Conservation (phyloP, 2,329 filamentous ascomycete species). For the Talaromyces sp. region DNA sequence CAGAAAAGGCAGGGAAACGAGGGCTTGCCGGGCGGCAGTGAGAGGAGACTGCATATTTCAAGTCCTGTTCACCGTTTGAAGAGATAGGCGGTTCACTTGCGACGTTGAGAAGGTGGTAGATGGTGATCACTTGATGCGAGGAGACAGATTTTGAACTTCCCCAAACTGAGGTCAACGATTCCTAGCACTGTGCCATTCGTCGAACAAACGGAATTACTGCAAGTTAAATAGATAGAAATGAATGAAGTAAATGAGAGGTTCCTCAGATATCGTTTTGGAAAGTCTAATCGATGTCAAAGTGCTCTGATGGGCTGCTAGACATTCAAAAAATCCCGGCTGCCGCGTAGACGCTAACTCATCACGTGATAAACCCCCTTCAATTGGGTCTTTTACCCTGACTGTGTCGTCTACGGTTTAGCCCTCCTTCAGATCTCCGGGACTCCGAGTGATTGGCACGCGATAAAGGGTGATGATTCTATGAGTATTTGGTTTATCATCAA, state of each 20-base stretch:
- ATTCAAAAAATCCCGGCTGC: conserved; percentile 12
- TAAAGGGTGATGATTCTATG: neutral
- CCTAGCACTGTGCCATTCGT: conserved; percentile 3
- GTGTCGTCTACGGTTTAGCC: neutral
- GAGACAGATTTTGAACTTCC: neutral
- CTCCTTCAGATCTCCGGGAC: neutral
- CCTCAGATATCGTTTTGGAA: neutral
- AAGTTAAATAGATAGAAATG: neutral
- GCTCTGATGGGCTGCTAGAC: conserved; percentile 2
- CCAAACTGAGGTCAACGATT: neutral
- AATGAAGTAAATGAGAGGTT: neutral
- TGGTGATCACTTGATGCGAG: neutral
- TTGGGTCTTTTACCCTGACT: neutral
- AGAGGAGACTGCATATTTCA: conserved; percentile 9
- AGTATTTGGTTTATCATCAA: neutral
- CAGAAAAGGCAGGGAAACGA: conserved; percentile 37
- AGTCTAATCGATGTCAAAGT: neutral
- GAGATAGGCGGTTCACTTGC: neutral
- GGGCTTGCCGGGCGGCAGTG: conserved; percentile 32
- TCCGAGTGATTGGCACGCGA: neutral
- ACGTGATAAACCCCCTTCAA: neutral
- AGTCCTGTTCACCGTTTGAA: neutral
- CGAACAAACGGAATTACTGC: neutral
- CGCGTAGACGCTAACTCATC: conserved; percentile 6
- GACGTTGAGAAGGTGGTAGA: neutral